phyloP scores from a whole-genome alignment of 495 filamentous ascomycete species.

The Tuber brumale region DNA sequence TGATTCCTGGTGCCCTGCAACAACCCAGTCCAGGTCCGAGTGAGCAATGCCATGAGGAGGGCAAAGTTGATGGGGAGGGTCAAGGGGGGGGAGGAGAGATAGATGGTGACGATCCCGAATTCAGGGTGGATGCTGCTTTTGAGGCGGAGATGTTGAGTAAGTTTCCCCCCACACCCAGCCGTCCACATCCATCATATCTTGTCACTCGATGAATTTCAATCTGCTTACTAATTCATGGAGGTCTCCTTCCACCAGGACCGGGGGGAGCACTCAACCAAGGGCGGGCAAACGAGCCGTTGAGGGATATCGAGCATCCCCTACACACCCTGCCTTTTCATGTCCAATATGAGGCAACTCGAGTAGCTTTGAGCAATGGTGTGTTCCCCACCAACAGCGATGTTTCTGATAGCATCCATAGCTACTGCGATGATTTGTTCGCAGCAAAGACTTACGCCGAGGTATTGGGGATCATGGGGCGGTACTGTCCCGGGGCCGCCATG shows the following conservation, averaged over 20 bases:
- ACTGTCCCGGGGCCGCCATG: background rate
- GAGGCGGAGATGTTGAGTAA: background rate
- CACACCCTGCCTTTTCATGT: conserved; percentile 24
- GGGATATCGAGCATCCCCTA: conserved; percentile 13
- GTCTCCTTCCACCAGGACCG: background rate
- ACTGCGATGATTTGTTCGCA: conserved; percentile 25
- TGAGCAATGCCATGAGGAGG: background rate
- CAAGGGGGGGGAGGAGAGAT: background rate
- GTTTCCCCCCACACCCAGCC: background rate
- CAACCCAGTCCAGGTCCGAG: background rate
- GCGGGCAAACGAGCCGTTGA: background rate
- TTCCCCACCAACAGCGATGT: conserved; percentile 4
- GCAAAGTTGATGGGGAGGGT: background rate
- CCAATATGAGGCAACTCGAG: conserved; percentile 33
- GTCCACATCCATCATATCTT: background rate
- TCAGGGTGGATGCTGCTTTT: background rate
- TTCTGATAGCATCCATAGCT: conserved; percentile 9
- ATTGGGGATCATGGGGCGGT: conserved; percentile 23
- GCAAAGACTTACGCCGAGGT: conserved; percentile 23
- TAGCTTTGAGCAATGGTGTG: conserved; percentile 19
- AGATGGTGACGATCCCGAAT: background rate
- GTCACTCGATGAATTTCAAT: background rate
- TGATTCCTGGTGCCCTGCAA: background rate
- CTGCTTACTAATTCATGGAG: background rate
- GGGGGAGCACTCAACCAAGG: background rate